Percentiles rank a stretch among this genome's conserved stretches.
Evolutionary conservation across 1,284 basidiomycete genomes (phyloP).

Genomic region (Volvariella surrecta): DNA sequence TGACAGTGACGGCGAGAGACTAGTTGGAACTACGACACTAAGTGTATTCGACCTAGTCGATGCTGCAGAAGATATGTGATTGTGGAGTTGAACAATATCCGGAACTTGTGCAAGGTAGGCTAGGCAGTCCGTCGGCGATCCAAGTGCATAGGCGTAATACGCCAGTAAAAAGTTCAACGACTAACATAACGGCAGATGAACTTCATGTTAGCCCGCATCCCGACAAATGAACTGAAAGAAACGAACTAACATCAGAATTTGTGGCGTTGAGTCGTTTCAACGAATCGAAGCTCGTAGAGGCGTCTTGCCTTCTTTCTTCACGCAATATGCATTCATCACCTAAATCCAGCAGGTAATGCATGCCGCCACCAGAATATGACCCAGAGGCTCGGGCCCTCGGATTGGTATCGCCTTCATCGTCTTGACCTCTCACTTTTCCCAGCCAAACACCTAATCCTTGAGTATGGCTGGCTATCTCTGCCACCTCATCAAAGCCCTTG

Average conservation of each 20-base stretch:
- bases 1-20: constrained; percentile 11
- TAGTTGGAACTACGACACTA: constrained; percentile 15
- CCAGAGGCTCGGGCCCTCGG: constrained; percentile 1
- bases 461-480: constrained; percentile 59
- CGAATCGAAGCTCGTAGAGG: constrained; percentile 35
- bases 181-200: constrained; percentile 22
- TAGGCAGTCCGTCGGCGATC: constrained; percentile 56
- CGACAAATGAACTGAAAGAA: constrained; percentile 1
- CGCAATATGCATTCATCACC: constrained; percentile 48
- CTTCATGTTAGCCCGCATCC: background rate
- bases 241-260: constrained; percentile 49
- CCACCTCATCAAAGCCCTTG: constrained; percentile 46
- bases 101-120: constrained; percentile 46
- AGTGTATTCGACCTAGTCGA: constrained; percentile 28
- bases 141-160: constrained; percentile 72
- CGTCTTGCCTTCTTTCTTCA: constrained; percentile 48
- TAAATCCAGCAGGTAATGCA: constrained; percentile 33
- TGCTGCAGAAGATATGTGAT: constrained; percentile 35
- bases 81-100: constrained; percentile 39
- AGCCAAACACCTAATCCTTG: constrained; percentile 57
- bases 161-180: constrained; percentile 57
- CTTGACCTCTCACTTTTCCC: constrained; percentile 27
- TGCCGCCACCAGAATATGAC: constrained; percentile 9
- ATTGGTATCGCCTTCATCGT: constrained; percentile 38
- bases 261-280: constrained; percentile 42